Evolutionary conservation across 1,284 basidiomycete species (phyloP), one percentile per base, ranked within the genome.

Genomic region (Cronartium quercuum): DNA sequence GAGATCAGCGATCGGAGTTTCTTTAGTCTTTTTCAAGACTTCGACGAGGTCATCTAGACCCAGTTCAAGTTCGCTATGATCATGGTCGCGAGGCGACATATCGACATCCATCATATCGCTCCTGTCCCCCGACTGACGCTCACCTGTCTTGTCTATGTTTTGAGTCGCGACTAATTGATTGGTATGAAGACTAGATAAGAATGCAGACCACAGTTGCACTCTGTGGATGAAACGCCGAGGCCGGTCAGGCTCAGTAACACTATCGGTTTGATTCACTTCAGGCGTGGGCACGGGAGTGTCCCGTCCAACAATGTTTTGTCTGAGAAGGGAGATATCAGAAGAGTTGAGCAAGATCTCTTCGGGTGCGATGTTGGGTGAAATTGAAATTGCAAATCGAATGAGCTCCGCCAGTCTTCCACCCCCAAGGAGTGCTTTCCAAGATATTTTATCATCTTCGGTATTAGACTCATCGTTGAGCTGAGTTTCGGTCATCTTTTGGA

Each of bases 401-500:
- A 73, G 42, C 29, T 73, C 70, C 0, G 63, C 63, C 12, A 73
- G 10, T 66, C 70, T 44, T 4, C 70, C 70, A 34, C 70, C 70
- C 0, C 42, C 70, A 3, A 73, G 38, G 9, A 73, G 35, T 10
- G 70, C 70, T 24, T 58, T 66, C 70, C 70, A 73, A 18, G 44
- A 57, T 15, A 73, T 29, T 38, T 73, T 73, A 47, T 73, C 69
- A 73, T 64, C 66, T 35, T 58, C 68, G 15, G 58, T 41, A 35
- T 70, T 35, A 3, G 60, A 34, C 2, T 70, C 62, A 47, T 73
- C 35, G 21, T 64, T 24, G 15, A 38, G 29, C 4, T 21, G 21
- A 12, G 21, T 57, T 38, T 38, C 40, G 55, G 40, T 37, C 34
- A 6, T 1, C 3, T 42, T 29, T 38, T 65, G 24, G 3, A 40